Evolutionary conservation across 495 filamentous ascomycete genomes (phyloP), one percentile per base, ranked within the genome.

Genomic region (Penicillium bovifimosum): DNA sequence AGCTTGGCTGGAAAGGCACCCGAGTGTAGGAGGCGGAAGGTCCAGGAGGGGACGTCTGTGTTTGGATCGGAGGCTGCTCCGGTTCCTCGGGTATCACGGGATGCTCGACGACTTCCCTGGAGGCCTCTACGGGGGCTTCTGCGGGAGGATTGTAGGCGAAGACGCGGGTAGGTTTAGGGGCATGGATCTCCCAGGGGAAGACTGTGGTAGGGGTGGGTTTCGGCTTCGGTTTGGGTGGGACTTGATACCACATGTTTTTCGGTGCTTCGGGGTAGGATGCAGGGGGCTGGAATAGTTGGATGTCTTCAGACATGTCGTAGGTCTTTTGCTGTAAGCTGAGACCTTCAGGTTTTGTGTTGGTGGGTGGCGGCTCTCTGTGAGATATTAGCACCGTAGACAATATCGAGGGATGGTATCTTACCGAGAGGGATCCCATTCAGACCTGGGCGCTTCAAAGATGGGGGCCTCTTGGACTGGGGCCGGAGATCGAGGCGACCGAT

Each of bases 151-250:
- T 82, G 33, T 86, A 78, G 6, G 77, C 60, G 57, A 96, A 96
- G 16, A 91, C 78, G 24, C 91, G 83, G 18, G 86, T 84, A 2
- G 91, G 77, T 61, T 73, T 80, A 0, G 83, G 76, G 31, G 78
- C 77, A 41, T 80, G 65, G 18, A 58, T 63, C 63, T 96, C 91
- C 91, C 91, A 96, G 11, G 90, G 91, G 69, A 96, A 96, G 28
- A 96, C 76, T 6, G 83, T 77, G 33, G 78, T 76, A 6, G 83
- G 77, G 33, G 78, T 76, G 3, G 83, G 77, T 50, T 75, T 79
- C 52, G 75, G 72, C 40, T 78, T 69, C 20, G 78, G 78, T 52
- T 78, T 79, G 47, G 77, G 74, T 3, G 88, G 90, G 17, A 91
- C 78, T 56, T 91, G 71, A 60, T 91, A 93, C 73, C 83, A 92